Evolutionary conservation across 768 basidiomycete genomes (phyloP), one percentile per base, ranked within the genome.

Genomic region (Termitomyces sp.): DNA sequence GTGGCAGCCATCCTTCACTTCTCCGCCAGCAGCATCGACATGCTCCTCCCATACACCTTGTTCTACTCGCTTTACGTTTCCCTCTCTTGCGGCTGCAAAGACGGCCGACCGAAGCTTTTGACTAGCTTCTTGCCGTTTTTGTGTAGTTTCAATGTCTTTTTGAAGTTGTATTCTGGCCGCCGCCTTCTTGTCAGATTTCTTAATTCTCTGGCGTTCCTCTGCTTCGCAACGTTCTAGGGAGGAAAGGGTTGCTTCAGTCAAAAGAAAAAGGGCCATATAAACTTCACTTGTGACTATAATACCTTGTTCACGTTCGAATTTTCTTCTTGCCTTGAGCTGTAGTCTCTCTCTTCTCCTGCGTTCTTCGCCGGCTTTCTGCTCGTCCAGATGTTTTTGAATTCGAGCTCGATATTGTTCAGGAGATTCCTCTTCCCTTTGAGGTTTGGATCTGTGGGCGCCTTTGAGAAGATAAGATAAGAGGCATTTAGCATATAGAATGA

Each of bases 1-100:
- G 44, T 80, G 78, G 61, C 79, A 79, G 21, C 82, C 83, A 52
- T 67, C 62, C 63, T 81, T 83, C 53, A 85, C 70, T 72, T 91
- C 88, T 30, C 86, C 85, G 47, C 88, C 89, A 9, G 82, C 76
- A 40, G 86, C 83, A 68, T 89, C 87, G 55, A 91, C 85, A 32
- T 71, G 70, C 44, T 86, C 78, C 71, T 88, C 87, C 79, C 81
- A 88, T 21, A 90, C 70, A 28, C 82, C 83, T 60, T 81, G 79
- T 71, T 81, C 84, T 52, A 89, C 88, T 48, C 69, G 70, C 8
- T 69, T 76, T 17, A 68, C 63, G 35, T 88, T 73, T 11, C 81
- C 79, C 16, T 70, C 66, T 17, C 88, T 81, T 46, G 87, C 86
- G 25, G 87, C 86, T 16, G 77, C 72, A 67, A 92, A 91, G 28